These are phyloP conservation scores for Talaromyces borbonicus DNA, from an alignment of 495 filamentous ascomycete genomes.

Conservation along the genomic window DNA sequence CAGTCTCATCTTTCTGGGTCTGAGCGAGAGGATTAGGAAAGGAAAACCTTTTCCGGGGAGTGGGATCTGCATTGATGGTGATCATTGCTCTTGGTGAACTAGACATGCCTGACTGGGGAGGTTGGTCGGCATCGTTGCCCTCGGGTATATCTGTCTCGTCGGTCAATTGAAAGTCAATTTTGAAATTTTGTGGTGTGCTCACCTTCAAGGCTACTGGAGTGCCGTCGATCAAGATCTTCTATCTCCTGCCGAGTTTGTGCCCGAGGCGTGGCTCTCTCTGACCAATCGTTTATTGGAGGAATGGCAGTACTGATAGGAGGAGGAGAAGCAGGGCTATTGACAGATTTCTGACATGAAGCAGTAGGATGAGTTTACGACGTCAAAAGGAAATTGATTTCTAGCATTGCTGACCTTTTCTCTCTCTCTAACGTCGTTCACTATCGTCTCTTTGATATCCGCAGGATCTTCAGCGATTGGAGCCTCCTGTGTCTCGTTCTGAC, in stretches of 20 bases:
- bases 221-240: conserved; percentile 45
- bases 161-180: conserved; percentile 14
- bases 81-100: conserved; percentile 11
- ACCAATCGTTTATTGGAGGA: conserved; percentile 48
- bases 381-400: background rate
- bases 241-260: conserved; percentile 68
- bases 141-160: conserved; percentile 40
- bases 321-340: conserved; percentile 43
- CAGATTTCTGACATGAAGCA: conserved; percentile 10
- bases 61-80: conserved; percentile 32
- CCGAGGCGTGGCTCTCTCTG: conserved; percentile 66
- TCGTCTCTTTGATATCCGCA: conserved; percentile 2
- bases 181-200: conserved; percentile 3
- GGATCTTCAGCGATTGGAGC: background rate
- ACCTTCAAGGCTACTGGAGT: conserved; percentile 66
- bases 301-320: conserved; percentile 63
- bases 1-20: conserved; percentile 45
- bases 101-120: conserved; percentile 21
- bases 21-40: conserved; percentile 27
- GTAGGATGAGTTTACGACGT: background rate
- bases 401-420: background rate
- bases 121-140: conserved; percentile 20
- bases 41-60: conserved; percentile 25
- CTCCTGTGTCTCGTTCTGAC: background rate
- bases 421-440: background rate